A percentile compares a stretch with the other conserved stretches of the same genome.
Evolutionary conservation across 441 rosid genomes (phyloP).

Genomic region (Populus hybrid): DNA sequence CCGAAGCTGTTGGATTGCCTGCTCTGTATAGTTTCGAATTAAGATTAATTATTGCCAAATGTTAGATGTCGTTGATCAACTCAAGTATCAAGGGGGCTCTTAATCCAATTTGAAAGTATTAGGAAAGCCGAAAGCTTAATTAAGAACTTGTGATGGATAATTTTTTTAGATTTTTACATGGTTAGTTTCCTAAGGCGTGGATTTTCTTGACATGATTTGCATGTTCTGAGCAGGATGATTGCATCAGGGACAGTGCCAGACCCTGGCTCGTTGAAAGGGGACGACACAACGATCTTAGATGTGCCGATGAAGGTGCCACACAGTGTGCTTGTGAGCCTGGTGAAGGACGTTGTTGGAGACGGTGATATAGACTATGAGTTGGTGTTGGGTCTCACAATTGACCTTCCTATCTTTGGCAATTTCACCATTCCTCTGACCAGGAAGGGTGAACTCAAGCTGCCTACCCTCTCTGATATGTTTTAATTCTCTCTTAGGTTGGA

Average conservation of each 20-base stretch:
- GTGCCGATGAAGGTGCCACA: slow-evolving; percentile 72
- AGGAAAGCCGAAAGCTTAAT: too few relatives aligned
- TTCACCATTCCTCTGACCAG: slow-evolving; percentile 67
- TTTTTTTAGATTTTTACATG: too few relatives aligned
- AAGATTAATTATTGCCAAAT: too few relatives aligned
- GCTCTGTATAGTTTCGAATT: too few relatives aligned
- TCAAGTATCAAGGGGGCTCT: too few relatives aligned
- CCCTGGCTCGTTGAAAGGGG: slow-evolving; percentile 83
- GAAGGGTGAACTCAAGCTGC: slow-evolving; percentile 89
- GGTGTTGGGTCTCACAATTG: slow-evolving; percentile 61
- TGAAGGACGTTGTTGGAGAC: slow-evolving; percentile 54
- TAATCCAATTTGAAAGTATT: too few relatives aligned
- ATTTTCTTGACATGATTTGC: background rate
- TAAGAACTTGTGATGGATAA: too few relatives aligned
- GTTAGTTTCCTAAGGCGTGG: too few relatives aligned
- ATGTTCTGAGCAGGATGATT: slow-evolving; percentile 41
- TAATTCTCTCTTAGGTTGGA: slow-evolving; percentile 7
- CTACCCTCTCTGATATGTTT: slow-evolving; percentile 57
- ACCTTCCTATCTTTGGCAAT: slow-evolving; percentile 72
- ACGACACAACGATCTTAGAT: slow-evolving; percentile 48
- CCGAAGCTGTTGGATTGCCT: too few relatives aligned
- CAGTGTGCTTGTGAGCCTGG: slow-evolving; percentile 58
- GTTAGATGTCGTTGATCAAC: too few relatives aligned
- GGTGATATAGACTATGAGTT: slow-evolving; percentile 93
- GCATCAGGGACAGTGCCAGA: slow-evolving; percentile 78